These are phyloP conservation scores for Calonectria hongkongensis DNA, from an alignment of 2,329 filamentous ascomycete genomes.

Conservation along the genomic window DNA sequence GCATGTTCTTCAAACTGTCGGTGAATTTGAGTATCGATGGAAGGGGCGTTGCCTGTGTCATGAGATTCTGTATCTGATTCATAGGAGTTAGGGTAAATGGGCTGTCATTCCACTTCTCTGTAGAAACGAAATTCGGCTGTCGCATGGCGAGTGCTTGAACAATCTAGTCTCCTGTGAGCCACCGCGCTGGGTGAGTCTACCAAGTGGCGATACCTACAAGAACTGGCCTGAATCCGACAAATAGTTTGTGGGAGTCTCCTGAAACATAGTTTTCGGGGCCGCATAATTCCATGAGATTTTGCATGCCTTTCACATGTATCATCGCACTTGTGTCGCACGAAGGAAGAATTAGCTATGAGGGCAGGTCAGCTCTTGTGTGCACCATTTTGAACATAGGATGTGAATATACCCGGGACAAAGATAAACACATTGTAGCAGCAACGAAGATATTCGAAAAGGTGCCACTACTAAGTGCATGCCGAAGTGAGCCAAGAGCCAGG, in stretches of 20 bases:
- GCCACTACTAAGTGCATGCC: constrained; percentile 33
- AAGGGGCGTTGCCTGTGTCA: constrained; percentile 31
- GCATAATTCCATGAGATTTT: constrained; percentile 57
- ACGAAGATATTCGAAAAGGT: constrained; percentile 25
- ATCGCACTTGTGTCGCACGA: constrained; percentile 51
- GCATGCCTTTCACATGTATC: constrained; percentile 60
- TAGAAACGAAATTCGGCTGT: constrained; percentile 31
- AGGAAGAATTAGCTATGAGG: constrained; percentile 55
- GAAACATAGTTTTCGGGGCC: constrained; percentile 56
- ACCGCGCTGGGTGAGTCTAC: neutral
- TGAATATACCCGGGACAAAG: constrained; percentile 27
- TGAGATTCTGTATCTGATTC: constrained; percentile 32
- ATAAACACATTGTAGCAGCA: constrained; percentile 40
- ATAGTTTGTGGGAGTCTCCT: constrained; percentile 61
- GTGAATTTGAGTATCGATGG: constrained; percentile 23
- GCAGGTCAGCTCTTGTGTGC: neutral
- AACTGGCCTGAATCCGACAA: constrained; percentile 63
- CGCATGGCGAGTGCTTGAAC: constrained; percentile 30
- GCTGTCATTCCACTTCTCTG: constrained; percentile 29
- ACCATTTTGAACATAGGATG: neutral
- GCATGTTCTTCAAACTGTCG: constrained; percentile 2
- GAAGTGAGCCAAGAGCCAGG: constrained; percentile 56
- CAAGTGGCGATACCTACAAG: constrained; percentile 54
- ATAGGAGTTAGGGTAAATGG: constrained; percentile 33
- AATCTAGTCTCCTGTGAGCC: constrained; percentile 16